These are phyloP conservation scores for Trichoderma polysporum DNA, from an alignment of 2,329 filamentous ascomycete genomes.

Conservation along the genomic window DNA sequence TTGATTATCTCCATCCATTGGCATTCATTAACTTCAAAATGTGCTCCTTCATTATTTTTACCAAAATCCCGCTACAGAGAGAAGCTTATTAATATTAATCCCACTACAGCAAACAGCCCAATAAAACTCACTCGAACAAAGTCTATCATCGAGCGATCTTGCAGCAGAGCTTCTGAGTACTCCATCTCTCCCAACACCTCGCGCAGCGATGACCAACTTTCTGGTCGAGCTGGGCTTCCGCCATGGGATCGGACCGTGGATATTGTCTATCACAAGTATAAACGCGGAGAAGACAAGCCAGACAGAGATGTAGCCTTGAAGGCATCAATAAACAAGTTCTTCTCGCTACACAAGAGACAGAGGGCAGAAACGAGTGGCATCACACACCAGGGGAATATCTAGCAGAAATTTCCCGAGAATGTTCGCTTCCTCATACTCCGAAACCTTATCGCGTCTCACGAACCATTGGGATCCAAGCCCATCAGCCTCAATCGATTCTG, in stretches of 20 bases:
- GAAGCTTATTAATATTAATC: neutral
- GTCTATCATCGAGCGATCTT: conserved; percentile 13
- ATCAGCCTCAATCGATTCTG: conserved; percentile 32
- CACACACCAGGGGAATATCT: neutral
- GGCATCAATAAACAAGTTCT: conserved; percentile 28
- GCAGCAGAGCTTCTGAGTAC: neutral
- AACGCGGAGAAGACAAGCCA: conserved; percentile 8
- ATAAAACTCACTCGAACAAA: conserved; percentile 6
- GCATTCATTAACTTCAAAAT: neutral
- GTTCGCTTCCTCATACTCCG: conserved; percentile 32
- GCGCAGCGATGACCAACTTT: neutral
- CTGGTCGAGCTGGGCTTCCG: conserved; percentile 24
- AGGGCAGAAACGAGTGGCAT: conserved; percentile 20
- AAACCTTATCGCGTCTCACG: conserved; percentile 25
- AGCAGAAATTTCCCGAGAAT: conserved; percentile 14
- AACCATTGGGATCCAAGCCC: conserved; percentile 25
- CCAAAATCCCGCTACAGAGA: neutral
- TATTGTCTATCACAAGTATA: conserved; percentile 34
- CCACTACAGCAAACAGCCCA: neutral
- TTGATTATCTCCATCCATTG: neutral
- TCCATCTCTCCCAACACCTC: neutral
- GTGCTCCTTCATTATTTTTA: neutral
- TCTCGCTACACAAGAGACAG: conserved; percentile 22
- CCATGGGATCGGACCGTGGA: conserved; percentile 41
- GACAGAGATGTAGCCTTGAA: conserved; percentile 23